These are phyloP conservation scores for Phaeotremella skinneri DNA, from an alignment of 768 basidiomycete species.

Conservation along the genomic window DNA sequence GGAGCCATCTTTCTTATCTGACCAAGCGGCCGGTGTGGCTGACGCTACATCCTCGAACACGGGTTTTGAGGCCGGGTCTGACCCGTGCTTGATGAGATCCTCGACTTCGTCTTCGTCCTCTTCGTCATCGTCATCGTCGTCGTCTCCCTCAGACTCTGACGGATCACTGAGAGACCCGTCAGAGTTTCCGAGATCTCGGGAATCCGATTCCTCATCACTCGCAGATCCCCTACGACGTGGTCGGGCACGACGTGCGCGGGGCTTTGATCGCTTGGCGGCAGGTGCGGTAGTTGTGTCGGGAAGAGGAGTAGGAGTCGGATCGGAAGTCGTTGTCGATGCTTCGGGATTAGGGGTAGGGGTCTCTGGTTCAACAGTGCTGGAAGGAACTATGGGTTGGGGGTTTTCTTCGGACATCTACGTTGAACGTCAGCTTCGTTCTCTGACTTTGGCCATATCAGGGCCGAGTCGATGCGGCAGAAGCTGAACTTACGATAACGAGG, in stretches of 20 bases:
- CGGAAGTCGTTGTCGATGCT: not conserved
- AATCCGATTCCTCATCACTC: not conserved
- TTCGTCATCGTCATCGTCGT: conserved; percentile 20
- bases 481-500: too few relatives aligned
- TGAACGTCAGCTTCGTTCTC: too few relatives aligned
- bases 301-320: not conserved
- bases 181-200: conserved; percentile 16
- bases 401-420: too few relatives aligned
- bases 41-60: conserved; percentile 3
- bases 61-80: not conserved
- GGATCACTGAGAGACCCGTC: conserved; percentile 17
- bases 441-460: too few relatives aligned
- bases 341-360: conserved; percentile 1
- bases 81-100: conserved; percentile 11
- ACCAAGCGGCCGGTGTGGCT: conserved; percentile 8
- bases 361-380: not conserved
- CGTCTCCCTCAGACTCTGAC: conserved; percentile 17
- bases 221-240: conserved; percentile 25
- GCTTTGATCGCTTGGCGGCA: conserved; percentile 1
- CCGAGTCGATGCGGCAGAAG: too few relatives aligned
- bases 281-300: not conserved
- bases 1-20: conserved; percentile 2
- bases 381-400: not conserved
- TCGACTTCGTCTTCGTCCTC: conserved; percentile 18
- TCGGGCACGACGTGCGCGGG: conserved; percentile 17